These are phyloP conservation scores for Botrytis squamosa DNA, from an alignment of 2,329 filamentous ascomycete genomes.

Conservation along the genomic window DNA sequence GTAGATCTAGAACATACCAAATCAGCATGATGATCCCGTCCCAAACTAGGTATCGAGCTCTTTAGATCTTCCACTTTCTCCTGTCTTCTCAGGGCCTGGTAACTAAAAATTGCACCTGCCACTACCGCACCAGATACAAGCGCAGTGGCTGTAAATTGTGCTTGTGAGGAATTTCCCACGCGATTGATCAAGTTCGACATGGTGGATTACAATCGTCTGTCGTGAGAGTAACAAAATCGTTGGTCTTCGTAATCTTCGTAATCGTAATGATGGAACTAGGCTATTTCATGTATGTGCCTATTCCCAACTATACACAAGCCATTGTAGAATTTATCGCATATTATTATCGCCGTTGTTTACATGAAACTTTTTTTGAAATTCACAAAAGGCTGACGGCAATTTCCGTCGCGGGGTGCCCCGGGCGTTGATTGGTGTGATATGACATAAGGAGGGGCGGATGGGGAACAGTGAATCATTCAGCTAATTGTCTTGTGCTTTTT, in stretches of 20 bases:
- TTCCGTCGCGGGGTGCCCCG: conserved; percentile 15
- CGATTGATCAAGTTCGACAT: conserved; percentile 38
- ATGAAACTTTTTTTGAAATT: conserved; percentile 14
- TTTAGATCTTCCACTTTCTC: conserved; percentile 58
- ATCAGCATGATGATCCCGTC: conserved; percentile 40
- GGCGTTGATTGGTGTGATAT: conserved; percentile 9
- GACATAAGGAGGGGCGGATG: conserved; percentile 12
- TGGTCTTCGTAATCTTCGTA: not conserved
- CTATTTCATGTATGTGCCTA: not conserved
- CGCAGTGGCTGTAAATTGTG: conserved; percentile 69
- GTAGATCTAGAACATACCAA: conserved; percentile 38
- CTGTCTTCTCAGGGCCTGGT: conserved; percentile 57
- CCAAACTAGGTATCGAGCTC: conserved; percentile 53
- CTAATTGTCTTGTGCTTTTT: not conserved
- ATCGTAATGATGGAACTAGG: not conserved
- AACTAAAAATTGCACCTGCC: conserved; percentile 59
- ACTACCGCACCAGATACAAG: conserved; percentile 61
- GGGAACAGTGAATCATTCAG: not conserved
- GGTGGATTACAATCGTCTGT: conserved; percentile 5
- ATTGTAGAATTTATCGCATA: not conserved
- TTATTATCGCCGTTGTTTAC: not conserved
- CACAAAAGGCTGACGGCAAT: not conserved
- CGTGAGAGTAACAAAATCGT: not conserved
- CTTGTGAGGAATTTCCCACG: conserved; percentile 28
- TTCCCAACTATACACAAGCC: not conserved